phyloP scores from a whole-genome alignment of 768 basidiomycete species.

The Mycena venus region DNA sequence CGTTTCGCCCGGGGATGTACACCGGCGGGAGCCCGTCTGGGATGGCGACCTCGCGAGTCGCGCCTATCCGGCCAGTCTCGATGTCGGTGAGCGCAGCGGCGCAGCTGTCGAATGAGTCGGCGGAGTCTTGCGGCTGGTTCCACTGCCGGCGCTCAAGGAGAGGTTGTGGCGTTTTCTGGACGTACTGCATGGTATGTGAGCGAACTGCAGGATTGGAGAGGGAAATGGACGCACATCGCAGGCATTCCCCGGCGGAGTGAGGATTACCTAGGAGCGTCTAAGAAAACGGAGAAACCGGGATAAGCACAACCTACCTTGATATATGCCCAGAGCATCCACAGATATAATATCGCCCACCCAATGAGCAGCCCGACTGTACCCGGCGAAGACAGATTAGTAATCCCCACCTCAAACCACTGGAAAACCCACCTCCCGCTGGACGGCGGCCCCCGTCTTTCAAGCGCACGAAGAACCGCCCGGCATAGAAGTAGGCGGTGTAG shows the following conservation, averaged over 20 bases:
- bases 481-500: conserved; percentile 85
- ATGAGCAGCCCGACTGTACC: conserved; percentile 78
- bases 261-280: conserved; percentile 54
- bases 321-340: conserved; percentile 89
- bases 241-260: conserved; percentile 80
- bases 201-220: background rate
- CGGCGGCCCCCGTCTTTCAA: conserved; percentile 73
- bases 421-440: conserved; percentile 75
- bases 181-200: conserved; percentile 38
- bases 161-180: conserved; percentile 42
- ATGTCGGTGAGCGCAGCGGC: too few species aligned
- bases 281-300: background rate
- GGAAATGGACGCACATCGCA: conserved; percentile 62
- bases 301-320: conserved; percentile 61
- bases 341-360: conserved; percentile 71
- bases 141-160: too few species aligned
- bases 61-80: too few species aligned
- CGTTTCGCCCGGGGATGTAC: too few species aligned
- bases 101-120: too few species aligned
- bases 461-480: conserved; percentile 76
- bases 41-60: too few species aligned
- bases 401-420: background rate
- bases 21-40: too few species aligned
- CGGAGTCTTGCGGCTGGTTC: too few species aligned
- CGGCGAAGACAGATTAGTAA: background rate